Evolutionary conservation across 1,284 basidiomycete genomes (phyloP).

Genomic region (Bjerkandera adusta): DNA sequence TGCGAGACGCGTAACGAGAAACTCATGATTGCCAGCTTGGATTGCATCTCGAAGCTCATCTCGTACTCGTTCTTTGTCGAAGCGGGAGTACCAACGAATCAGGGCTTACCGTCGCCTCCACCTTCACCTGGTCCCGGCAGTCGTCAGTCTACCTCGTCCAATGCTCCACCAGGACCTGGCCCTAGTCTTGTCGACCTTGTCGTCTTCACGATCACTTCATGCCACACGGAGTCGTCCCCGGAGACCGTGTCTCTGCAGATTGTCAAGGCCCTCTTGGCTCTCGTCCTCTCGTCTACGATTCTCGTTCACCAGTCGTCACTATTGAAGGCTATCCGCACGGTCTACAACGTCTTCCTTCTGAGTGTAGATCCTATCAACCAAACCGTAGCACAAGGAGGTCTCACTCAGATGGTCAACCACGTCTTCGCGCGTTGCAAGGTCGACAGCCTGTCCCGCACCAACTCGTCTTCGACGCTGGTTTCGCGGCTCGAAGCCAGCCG

Average conservation of each 20-base stretch:
- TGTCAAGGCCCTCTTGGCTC: conserved; percentile 87
- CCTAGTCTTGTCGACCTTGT: conserved; percentile 87
- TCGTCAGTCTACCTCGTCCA: conserved; percentile 40
- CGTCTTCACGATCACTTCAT: conserved; percentile 90
- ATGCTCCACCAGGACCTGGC: conserved; percentile 52
- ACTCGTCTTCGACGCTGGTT: conserved; percentile 25
- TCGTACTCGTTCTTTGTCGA: conserved; percentile 94
- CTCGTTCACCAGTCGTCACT: conserved; percentile 92
- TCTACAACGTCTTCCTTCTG: conserved; percentile 94
- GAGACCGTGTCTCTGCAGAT: conserved; percentile 93
- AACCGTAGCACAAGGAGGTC: conserved; percentile 93
- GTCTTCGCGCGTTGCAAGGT: conserved; percentile 79
- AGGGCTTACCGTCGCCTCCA: conserved; percentile 58
- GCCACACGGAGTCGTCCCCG: conserved; percentile 84
- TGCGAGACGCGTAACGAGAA: conserved; percentile 93
- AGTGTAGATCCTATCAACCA: conserved; percentile 90
- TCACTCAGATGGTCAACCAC: conserved; percentile 97
- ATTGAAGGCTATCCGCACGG: conserved; percentile 92
- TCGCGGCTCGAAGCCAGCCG: conserved; percentile 12
- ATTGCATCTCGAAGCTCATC: conserved; percentile 94
- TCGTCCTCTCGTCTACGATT: conserved; percentile 84
- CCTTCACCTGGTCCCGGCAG: conserved; percentile 58
- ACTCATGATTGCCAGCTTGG: conserved; percentile 91
- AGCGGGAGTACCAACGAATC: conserved; percentile 37
- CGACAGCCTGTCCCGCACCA: conserved; percentile 21